phyloP scores from a whole-genome alignment of 2,329 filamentous ascomycete species.

The Esteya vermicola region DNA sequence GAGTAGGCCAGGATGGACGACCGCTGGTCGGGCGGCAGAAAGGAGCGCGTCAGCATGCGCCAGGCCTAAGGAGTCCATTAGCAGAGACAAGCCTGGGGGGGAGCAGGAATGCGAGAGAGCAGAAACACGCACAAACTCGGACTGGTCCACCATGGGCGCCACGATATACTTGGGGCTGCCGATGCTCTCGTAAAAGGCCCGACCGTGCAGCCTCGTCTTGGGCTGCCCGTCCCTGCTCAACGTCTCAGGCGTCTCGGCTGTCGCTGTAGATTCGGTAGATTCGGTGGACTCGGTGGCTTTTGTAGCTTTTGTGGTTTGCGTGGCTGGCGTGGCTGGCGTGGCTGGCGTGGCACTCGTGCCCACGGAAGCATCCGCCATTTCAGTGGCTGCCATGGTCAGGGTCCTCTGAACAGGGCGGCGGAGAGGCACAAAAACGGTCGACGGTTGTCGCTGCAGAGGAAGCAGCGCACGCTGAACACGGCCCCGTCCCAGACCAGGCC shows the following conservation, averaged over 20 bases:
- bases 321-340: no score
- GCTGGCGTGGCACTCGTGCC: no score
- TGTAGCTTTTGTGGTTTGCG: no score
- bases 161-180: conserved; percentile 83
- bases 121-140: conserved; percentile 63
- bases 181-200: conserved; percentile 89
- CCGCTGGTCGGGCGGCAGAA: conserved; percentile 54
- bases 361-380: no score
- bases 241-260: no score
- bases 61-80: conserved; percentile 54
- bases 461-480: not conserved
- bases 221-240: not conserved
- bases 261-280: no score
- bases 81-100: not conserved
- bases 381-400: no score
- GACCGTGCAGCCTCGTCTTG: conserved; percentile 55
- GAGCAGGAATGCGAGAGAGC: not conserved
- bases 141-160: conserved; percentile 97
- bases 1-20: conserved; percentile 70
- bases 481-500: conserved; percentile 1
- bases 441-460: not conserved
- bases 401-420: no score
- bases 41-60: conserved; percentile 91
- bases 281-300: no score
- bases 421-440: no score